Conservation (phyloP, 73 alveolate species). For the Durusdinium trenchii region DNA sequence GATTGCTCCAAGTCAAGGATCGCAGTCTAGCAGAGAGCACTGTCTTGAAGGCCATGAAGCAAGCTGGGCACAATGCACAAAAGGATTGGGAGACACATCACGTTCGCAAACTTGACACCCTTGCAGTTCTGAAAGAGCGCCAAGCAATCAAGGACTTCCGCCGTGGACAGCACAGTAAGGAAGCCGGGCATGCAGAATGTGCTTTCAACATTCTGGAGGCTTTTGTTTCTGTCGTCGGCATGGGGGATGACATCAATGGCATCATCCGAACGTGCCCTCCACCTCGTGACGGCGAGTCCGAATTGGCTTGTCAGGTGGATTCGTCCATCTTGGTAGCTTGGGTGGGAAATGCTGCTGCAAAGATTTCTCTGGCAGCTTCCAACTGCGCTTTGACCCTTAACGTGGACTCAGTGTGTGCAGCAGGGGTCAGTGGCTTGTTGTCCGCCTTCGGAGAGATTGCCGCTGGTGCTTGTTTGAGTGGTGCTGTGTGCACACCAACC, state of each 20-base stretch:
- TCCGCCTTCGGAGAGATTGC: slow-evolving; percentile 81
- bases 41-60: slow-evolving; percentile 60
- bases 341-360: slow-evolving; percentile 80
- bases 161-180: neutral
- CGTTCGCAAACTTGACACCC: slow-evolving; percentile 39
- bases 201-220: slow-evolving; percentile 50
- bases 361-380: slow-evolving; percentile 75
- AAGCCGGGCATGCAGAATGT: neutral
- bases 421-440: slow-evolving; percentile 54
- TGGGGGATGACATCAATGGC: slow-evolving; percentile 69
- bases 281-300: slow-evolving; percentile 76
- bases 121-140: neutral
- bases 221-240: slow-evolving; percentile 57
- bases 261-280: slow-evolving; percentile 77
- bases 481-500: slow-evolving; percentile 24
- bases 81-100: slow-evolving; percentile 47
- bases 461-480: slow-evolving; percentile 70
- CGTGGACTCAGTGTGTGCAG: slow-evolving; percentile 70
- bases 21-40: slow-evolving; percentile 3
- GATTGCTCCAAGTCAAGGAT: no score
- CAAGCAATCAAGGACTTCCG: slow-evolving; percentile 24
- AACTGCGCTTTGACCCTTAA: slow-evolving; percentile 40
- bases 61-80: neutral
- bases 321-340: slow-evolving; percentile 66
- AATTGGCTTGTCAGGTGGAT: slow-evolving; percentile 91